Conservation (phyloP, 768 basidiomycete genomes). For the Amanita molliuscula region DNA sequence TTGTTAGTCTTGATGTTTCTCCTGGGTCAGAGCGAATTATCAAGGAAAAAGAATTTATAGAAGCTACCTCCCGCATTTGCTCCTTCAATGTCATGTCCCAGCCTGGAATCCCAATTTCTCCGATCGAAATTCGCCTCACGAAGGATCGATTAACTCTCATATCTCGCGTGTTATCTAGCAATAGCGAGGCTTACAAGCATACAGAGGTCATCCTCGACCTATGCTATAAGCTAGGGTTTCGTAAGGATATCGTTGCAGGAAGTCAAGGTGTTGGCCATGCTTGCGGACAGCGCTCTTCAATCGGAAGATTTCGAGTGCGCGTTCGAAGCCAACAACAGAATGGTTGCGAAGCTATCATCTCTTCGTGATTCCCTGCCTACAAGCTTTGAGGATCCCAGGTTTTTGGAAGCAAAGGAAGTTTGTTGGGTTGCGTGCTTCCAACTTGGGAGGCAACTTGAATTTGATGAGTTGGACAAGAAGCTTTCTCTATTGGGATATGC, state of each 20-base stretch:
- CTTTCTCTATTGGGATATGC: slow-evolving; percentile 69
- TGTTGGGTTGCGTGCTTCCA: slow-evolving; percentile 89
- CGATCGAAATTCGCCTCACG: slow-evolving; percentile 88
- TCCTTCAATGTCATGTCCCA: slow-evolving; percentile 80
- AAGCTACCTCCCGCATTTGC: slow-evolving; percentile 92
- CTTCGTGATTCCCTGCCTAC: slow-evolving; percentile 27
- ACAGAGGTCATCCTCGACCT: slow-evolving; percentile 88
- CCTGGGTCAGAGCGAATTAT: slow-evolving; percentile 47
- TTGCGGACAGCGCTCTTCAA: slow-evolving; percentile 79
- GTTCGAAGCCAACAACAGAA: slow-evolving; percentile 58
- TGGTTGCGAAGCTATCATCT: slow-evolving; percentile 53
- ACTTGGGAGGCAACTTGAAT: slow-evolving; percentile 77
- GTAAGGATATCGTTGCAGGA: slow-evolving; percentile 65
- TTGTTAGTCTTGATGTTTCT: slow-evolving; percentile 64
- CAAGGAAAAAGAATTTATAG: slow-evolving; percentile 85
- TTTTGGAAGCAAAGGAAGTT: slow-evolving; percentile 62
- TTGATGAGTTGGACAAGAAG: slow-evolving; percentile 54
- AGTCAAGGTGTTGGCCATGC: slow-evolving; percentile 81
- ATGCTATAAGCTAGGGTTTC: slow-evolving; percentile 78
- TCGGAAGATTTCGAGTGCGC: slow-evolving; percentile 72
- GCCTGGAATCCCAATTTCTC: slow-evolving; percentile 70
- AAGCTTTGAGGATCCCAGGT: slow-evolving; percentile 24
- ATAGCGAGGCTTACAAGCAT: slow-evolving; percentile 83
- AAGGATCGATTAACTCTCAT: slow-evolving; percentile 85
- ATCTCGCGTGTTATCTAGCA: slow-evolving; percentile 75